phyloP scores from a whole-genome alignment of 2,329 filamentous ascomycete species.

The Colletotrichum eleusines region DNA sequence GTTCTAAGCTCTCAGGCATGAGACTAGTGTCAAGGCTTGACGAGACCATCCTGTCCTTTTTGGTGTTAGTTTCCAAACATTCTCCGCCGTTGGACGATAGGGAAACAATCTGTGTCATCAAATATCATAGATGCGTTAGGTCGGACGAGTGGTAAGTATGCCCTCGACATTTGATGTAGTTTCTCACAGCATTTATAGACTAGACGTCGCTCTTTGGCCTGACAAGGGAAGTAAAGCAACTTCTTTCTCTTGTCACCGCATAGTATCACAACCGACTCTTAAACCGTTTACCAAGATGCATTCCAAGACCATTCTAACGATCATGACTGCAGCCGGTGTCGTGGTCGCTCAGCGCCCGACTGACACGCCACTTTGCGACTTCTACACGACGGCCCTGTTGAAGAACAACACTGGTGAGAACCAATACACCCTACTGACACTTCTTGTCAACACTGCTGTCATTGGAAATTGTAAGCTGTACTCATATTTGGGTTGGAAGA shows the following conservation, averaged over 20 bases:
- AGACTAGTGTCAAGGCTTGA: constrained; percentile 24
- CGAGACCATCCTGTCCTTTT: constrained; percentile 21
- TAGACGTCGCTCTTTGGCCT: neutral
- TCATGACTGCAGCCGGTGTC: constrained; percentile 46
- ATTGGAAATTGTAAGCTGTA: constrained; percentile 67
- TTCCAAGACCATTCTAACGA: constrained; percentile 44
- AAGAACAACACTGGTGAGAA: constrained; percentile 70
- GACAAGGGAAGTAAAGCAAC: neutral
- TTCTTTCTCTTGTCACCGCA: neutral
- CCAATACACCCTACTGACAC: constrained; percentile 66
- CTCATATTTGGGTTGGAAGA: neutral
- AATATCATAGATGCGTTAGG: neutral
- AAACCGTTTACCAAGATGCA: constrained; percentile 44
- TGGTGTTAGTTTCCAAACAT: neutral
- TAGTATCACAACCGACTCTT: neutral
- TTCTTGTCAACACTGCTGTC: constrained; percentile 72
- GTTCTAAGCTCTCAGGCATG: constrained; percentile 1
- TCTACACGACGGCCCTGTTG: constrained; percentile 71
- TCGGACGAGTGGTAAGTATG: neutral
- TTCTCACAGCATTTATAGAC: neutral
- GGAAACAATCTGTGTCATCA: neutral
- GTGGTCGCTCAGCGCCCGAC: constrained; percentile 59
- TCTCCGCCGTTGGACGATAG: neutral
- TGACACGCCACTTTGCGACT: constrained; percentile 69
- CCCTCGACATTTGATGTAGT: neutral